Base-by-base conservation (phyloP, 2,329 filamentous ascomycete species). In the Diaporthe sp. region DNA sequence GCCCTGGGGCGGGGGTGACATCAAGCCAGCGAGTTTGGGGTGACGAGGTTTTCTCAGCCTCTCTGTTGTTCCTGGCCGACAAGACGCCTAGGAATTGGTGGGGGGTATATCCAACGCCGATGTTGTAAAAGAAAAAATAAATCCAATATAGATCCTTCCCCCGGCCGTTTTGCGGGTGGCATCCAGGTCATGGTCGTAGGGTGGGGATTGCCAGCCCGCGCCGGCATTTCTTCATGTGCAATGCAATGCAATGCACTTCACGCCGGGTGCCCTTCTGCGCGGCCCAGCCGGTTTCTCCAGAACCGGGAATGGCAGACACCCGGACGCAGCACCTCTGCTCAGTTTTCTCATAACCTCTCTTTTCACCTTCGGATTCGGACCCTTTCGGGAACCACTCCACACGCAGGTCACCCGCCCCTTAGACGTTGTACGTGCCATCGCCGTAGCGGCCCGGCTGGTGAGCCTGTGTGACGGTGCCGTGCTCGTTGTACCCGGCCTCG, bases 401-500 rank as follows among this genome's bases (percentile, higher is more conserved):
- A 7, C 0, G 15, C 31, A 31, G 4, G 10, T 10, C 15, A 0
- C 25, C 10, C 10, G 2, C 28, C 6, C 28, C 34, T 49, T 77
- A 77, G 9, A 73, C 76, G 17, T 76, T 74, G 44, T 77, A 77
- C 4, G 71, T 75, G 25, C 76, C 76, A 20, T 77, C 76, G 20
- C 71, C 73, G 10, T 77, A 77, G 12, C 55, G 61, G 12, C 72
- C 47, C 4, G 60, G 31, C 5, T 31, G 55, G 28, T 55, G 57
- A 20, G 68, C 44, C 25, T 63, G 68, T 17, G 74, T 44, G 42
- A 31, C 57, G 8, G 51, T 42, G n/a, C 81, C 82, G 34, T 82
- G 79, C 42, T 82, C 77, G 57, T 79, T 77, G 75, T 79, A 79
- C 10, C 79, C 79, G 12, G 78, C 76, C 10, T 82, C 79, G 57